Percentiles rank a stretch among this genome's conserved stretches.
These are phyloP conservation scores for Gossypium turneri DNA, from an alignment of 345 rosid genomes.

Conservation along the genomic window DNA sequence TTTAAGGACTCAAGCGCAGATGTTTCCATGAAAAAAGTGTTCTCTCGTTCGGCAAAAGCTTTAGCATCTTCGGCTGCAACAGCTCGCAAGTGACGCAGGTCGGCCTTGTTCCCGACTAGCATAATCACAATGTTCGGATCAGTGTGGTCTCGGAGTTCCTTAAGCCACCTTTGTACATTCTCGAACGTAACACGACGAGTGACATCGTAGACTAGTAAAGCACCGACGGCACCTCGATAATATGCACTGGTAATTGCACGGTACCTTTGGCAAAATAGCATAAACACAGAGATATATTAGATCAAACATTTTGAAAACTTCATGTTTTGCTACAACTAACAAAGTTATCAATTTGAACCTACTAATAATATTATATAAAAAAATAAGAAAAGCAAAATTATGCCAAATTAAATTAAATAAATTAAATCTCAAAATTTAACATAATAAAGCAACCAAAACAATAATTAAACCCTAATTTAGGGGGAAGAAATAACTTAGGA, in stretches of 20 bases:
- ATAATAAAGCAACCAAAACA: too few species aligned
- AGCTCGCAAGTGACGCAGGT: slow-evolving; percentile 77
- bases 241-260: slow-evolving; percentile 92
- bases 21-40: slow-evolving; percentile 74
- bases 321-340: neutral
- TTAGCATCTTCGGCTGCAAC: slow-evolving; percentile 63
- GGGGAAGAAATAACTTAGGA: too few species aligned
- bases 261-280: slow-evolving; percentile 32
- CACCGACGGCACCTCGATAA: slow-evolving; percentile 90
- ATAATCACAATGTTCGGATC: slow-evolving; percentile 79
- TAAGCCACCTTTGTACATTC: slow-evolving; percentile 82
- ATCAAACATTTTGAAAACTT: neutral
- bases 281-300: neutral
- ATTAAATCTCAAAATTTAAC: too few species aligned
- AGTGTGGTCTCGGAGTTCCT: slow-evolving; percentile 80
- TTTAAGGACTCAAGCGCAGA: slow-evolving; percentile 79
- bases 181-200: slow-evolving; percentile 81
- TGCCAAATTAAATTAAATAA: too few species aligned
- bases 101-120: slow-evolving; percentile 92
- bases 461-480: too few species aligned
- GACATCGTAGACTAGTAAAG: slow-evolving; percentile 72
- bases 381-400: too few species aligned
- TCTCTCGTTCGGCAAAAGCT: slow-evolving; percentile 67
- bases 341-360: too few species aligned
- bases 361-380: too few species aligned